These are phyloP conservation scores for Urochloa ruziziensis DNA, from an alignment of 176 grass and related monocot genomes.

Conservation along the genomic window DNA sequence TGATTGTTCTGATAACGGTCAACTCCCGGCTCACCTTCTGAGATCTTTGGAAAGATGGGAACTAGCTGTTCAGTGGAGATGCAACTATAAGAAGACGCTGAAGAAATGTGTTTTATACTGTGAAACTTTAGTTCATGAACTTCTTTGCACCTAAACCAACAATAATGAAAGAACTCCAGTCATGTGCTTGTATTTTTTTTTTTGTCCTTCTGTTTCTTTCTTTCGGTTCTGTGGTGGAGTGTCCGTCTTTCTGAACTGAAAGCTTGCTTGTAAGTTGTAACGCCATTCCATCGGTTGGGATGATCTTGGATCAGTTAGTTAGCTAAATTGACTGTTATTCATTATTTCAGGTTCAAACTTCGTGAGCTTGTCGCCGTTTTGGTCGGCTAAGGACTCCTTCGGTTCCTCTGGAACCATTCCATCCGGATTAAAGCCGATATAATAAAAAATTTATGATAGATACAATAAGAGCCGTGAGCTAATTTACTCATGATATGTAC, in stretches of 20 bases:
- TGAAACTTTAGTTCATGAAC: constrained; percentile 41
- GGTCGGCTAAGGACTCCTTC: too few relatives aligned
- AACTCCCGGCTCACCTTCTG: constrained; percentile 33
- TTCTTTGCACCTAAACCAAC: constrained; percentile 40
- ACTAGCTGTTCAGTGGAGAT: constrained; percentile 83
- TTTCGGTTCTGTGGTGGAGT: neutral
- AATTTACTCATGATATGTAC: too few relatives aligned
- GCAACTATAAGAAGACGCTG: constrained; percentile 63
- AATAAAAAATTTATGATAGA: too few relatives aligned
- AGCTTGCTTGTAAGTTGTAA: too few relatives aligned
- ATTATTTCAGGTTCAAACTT: neutral
- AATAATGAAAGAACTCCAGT: constrained; percentile 1
- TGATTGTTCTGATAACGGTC: constrained; percentile 28
- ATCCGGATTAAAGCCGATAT: too few relatives aligned
- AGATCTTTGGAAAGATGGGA: constrained; percentile 75
- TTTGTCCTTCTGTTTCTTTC: too few relatives aligned
- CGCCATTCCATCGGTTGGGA: neutral
- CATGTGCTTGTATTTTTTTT: neutral
- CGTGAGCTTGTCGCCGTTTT: neutral
- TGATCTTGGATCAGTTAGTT: neutral
- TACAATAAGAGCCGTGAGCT: too few relatives aligned
- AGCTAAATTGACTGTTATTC: neutral
- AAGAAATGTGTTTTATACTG: constrained; percentile 62
- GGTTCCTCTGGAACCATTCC: too few relatives aligned
- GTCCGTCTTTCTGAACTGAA: neutral